Percentiles rank a stretch among this genome's conserved stretches.
Conservation (phyloP, 2,329 filamentous ascomycete genomes). For the Aschersonia sp. region DNA sequence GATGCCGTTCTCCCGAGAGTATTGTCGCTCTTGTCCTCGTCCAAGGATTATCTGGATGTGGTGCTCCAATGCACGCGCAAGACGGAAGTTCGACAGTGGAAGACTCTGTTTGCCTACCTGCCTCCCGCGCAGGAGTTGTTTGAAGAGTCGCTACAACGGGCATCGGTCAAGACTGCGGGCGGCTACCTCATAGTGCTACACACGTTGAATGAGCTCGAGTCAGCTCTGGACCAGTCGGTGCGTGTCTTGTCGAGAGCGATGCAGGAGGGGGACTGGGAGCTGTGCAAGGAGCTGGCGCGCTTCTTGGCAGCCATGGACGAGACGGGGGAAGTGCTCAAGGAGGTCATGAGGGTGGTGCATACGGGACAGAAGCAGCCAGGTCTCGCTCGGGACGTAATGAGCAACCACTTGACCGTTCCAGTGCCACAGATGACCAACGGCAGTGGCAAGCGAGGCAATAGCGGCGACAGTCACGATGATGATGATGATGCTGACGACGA, state of each 20-base stretch:
- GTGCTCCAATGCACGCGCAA: slow-evolving; percentile 95
- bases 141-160: slow-evolving; percentile 75
- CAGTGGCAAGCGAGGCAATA: slow-evolving; percentile 9
- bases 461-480: no score
- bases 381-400: slow-evolving; percentile 10
- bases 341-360: slow-evolving; percentile 53
- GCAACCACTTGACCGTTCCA: slow-evolving; percentile 18
- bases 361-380: slow-evolving; percentile 16
- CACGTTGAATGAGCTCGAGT: slow-evolving; percentile 56
- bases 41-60: slow-evolving; percentile 81
- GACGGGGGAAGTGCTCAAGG: slow-evolving; percentile 63
- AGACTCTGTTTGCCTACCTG: slow-evolving; percentile 80
- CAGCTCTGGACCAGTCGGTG: slow-evolving; percentile 64
- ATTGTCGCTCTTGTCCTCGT: slow-evolving; percentile 52
- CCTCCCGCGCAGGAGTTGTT: slow-evolving; percentile 86
- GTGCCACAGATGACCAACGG: slow-evolving; percentile 15
- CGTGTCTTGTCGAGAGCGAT: slow-evolving; percentile 70
- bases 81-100: slow-evolving; percentile 90
- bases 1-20: slow-evolving; percentile 51
- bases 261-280: slow-evolving; percentile 78
- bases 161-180: slow-evolving; percentile 83
- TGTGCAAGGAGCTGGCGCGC: slow-evolving; percentile 89
- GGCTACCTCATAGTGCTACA: slow-evolving; percentile 94
- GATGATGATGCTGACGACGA: slow-evolving; percentile 14
- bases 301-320: slow-evolving; percentile 90